Evolutionary conservation across 768 basidiomycete genomes (phyloP).

Genomic region (Suillus subaureus): DNA sequence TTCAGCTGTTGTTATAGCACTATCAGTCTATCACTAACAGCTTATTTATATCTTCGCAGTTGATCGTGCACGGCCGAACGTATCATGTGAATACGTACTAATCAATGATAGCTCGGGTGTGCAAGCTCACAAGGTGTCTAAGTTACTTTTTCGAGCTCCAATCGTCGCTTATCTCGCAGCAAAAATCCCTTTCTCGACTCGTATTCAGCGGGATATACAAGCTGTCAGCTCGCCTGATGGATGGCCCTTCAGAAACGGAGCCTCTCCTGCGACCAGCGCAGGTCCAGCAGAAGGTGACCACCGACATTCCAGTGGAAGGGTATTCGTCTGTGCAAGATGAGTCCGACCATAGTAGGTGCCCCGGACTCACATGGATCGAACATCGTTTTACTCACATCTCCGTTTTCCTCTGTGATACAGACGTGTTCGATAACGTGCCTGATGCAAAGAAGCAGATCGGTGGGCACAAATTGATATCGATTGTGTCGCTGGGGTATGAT

Average conservation of each 20-base stretch:
- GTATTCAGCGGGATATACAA: background rate
- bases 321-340: background rate
- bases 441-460: slow-evolving; percentile 52
- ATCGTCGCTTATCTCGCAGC: background rate
- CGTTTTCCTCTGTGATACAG: background rate
- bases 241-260: slow-evolving; percentile 1
- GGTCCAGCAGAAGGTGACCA: background rate
- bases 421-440: slow-evolving; percentile 46
- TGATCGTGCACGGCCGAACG: background rate
- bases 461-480: slow-evolving; percentile 24
- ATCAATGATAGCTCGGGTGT: too few species aligned
- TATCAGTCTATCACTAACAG: background rate
- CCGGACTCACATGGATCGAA: background rate
- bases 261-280: background rate
- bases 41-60: background rate
- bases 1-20: background rate
- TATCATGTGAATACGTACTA: background rate
- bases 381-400: background rate
- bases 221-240: background rate
- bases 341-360: background rate
- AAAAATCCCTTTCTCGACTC: background rate
- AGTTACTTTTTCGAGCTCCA: background rate
- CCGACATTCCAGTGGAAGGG: background rate
- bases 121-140: background rate
- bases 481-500: background rate